A percentile compares a stretch with the other conserved stretches of the same genome.
Evolutionary conservation across 1,284 basidiomycete species (phyloP).

Genomic region (Melampsora americana): DNA sequence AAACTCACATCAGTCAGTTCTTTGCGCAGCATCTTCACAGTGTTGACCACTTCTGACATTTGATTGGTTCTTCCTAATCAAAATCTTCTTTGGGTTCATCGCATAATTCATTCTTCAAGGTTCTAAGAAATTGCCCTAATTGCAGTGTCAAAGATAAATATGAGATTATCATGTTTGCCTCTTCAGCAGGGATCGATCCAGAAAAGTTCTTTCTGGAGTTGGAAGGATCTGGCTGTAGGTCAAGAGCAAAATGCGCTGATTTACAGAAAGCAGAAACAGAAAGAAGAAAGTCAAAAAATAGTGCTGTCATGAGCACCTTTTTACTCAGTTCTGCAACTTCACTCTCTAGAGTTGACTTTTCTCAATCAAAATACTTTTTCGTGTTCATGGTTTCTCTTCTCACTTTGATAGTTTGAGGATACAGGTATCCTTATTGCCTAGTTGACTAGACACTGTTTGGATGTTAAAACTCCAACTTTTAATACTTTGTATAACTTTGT

Average conservation of each 20-base stretch:
- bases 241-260: not conserved
- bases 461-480: no score
- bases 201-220: not conserved
- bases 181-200: not conserved
- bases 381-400: no score
- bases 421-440: no score
- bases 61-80: not conserved
- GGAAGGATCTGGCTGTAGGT: not conserved
- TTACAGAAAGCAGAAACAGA: not conserved
- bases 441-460: no score
- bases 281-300: not conserved
- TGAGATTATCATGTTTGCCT: not conserved
- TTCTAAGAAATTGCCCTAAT: not conserved
- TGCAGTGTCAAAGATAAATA: conserved; percentile 1
- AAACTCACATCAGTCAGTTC: not conserved
- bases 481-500: no score
- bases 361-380: no score
- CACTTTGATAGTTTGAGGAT: no score
- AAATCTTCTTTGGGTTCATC: not conserved
- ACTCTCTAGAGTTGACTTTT: not conserved
- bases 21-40: not conserved
- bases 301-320: not conserved
- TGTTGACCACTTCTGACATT: not conserved
- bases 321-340: not conserved
- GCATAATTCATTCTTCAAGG: not conserved